A percentile compares a stretch with the other conserved stretches of the same genome.
Conservation (phyloP, 192 early-diverging fungal species). For the Coemansia aciculifera region DNA sequence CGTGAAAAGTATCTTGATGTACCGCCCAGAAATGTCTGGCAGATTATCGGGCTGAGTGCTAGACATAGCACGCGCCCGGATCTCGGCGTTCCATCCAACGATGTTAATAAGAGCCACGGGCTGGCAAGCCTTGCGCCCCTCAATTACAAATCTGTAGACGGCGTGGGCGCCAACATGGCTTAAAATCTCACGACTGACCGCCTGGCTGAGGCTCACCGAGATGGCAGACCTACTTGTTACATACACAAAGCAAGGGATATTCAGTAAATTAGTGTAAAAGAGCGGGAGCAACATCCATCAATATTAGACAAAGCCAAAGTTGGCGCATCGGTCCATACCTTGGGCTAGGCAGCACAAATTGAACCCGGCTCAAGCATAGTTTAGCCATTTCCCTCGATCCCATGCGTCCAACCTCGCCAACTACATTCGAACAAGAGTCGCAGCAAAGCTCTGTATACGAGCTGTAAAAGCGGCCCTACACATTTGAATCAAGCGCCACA, state of each 20-base stretch:
- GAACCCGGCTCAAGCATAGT: conserved; percentile 25
- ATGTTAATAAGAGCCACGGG: conserved; percentile 38
- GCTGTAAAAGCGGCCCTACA: conserved; percentile 44
- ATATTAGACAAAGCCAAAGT: not conserved
- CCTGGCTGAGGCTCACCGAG: conserved; percentile 22
- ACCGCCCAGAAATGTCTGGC: not conserved
- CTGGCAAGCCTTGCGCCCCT: conserved; percentile 35
- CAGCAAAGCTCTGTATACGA: conserved; percentile 34
- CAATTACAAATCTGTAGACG: conserved; percentile 49
- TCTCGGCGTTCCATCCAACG: conserved; percentile 50
- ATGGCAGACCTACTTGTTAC: conserved; percentile 7
- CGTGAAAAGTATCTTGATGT: conserved; percentile 38
- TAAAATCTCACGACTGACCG: conserved; percentile 38
- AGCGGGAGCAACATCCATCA: not conserved
- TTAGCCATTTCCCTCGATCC: conserved; percentile 28
- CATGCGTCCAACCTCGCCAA: conserved; percentile 46
- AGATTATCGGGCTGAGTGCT: not conserved
- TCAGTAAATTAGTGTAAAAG: not conserved
- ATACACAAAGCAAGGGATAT: not conserved
- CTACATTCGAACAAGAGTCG: conserved; percentile 7
- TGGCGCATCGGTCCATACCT: conserved; percentile 1
- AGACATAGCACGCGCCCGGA: conserved; percentile 14
- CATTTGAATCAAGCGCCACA: not conserved
- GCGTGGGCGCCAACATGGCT: conserved; percentile 51
- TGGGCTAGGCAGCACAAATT: conserved; percentile 1